Evolutionary conservation across 768 basidiomycete genomes (phyloP).

Genomic region (Clavaria fumosa): DNA sequence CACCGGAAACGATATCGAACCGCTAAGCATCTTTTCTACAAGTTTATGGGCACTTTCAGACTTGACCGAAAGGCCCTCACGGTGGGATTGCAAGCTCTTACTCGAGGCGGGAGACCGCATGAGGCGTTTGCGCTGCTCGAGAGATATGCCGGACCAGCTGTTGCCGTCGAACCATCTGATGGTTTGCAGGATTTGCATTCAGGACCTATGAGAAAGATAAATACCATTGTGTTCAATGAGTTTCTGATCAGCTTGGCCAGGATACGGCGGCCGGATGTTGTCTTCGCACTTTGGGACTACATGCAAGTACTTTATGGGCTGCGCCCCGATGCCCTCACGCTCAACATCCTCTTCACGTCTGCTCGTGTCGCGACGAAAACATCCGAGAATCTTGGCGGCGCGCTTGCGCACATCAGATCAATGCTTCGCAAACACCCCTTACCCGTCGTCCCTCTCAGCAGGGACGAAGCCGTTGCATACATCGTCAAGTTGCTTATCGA

Average conservation of each 20-base stretch:
- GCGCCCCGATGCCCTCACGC: constrained; percentile 36
- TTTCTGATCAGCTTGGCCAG: constrained; percentile 35
- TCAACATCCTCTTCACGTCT: constrained; percentile 45
- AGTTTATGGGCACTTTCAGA: constrained; percentile 30
- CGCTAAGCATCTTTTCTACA: too few relatives aligned
- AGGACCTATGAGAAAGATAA: too few relatives aligned
- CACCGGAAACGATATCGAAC: constrained; percentile 23
- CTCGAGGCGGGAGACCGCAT: constrained; percentile 26
- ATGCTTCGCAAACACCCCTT: constrained; percentile 16
- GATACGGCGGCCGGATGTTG: constrained; percentile 41
- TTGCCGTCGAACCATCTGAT: constrained; percentile 2
- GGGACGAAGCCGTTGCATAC: constrained; percentile 15
- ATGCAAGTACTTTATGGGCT: constrained; percentile 44
- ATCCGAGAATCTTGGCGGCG: constrained; percentile 36
- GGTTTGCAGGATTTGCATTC: too few relatives aligned
- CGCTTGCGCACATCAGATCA: constrained; percentile 29
- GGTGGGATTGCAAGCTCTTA: constrained; percentile 34
- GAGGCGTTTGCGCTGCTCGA: constrained; percentile 39
- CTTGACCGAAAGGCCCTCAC: constrained; percentile 35
- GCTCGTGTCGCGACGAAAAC: constrained; percentile 37
- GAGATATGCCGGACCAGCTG: constrained; percentile 18
- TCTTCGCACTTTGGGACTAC: constrained; percentile 56
- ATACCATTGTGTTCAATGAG: constrained; percentile 22
- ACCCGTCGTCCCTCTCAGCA: constrained; percentile 7
- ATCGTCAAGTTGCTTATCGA: constrained; percentile 18